A percentile compares a stretch with the other conserved stretches of the same genome.
Evolutionary conservation across 257 asterid species (phyloP).

Genomic region (Plantago elongata): DNA sequence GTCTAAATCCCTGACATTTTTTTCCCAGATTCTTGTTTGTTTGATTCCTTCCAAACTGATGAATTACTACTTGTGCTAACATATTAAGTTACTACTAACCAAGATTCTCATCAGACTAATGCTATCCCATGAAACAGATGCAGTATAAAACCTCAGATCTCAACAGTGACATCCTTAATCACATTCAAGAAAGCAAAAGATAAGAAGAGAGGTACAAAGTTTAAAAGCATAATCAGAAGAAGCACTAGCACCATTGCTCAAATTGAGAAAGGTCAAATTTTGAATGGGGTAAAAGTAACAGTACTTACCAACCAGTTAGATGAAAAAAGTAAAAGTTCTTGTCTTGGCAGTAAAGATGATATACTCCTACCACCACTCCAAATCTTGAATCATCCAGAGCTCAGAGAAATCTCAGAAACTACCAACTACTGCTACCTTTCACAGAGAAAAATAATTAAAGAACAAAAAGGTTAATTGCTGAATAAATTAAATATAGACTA

Average conservation of each 20-base stretch:
- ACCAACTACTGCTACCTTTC: slow-evolving; percentile 16
- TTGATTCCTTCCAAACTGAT: slow-evolving; percentile 20
- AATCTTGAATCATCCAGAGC: slow-evolving; percentile 19
- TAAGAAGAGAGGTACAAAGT: not conserved
- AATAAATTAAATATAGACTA: too few relatives aligned
- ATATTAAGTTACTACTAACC: not conserved
- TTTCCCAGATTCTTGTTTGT: slow-evolving; percentile 15
- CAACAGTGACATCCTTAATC: not conserved
- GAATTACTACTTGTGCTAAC: slow-evolving; percentile 8
- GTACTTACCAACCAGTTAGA: not conserved
- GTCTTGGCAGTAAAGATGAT: slow-evolving; percentile 15
- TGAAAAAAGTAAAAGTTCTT: not conserved
- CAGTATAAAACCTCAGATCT: not conserved
- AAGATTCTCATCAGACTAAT: slow-evolving; percentile 15
- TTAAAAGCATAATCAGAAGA: not conserved
- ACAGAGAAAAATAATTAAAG: not conserved
- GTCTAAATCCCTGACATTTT: slow-evolving; percentile 26
- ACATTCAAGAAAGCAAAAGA: not conserved
- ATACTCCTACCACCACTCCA: slow-evolving; percentile 20
- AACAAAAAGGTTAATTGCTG: not conserved
- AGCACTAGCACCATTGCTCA: not conserved
- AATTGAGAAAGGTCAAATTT: not conserved
- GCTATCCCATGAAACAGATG: slow-evolving; percentile 2
- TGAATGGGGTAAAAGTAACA: not conserved
- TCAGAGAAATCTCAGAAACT: slow-evolving; percentile 22